Base-by-base conservation (phyloP, 2,329 filamentous ascomycete genomes). In the Cryphonectria naterciae region DNA sequence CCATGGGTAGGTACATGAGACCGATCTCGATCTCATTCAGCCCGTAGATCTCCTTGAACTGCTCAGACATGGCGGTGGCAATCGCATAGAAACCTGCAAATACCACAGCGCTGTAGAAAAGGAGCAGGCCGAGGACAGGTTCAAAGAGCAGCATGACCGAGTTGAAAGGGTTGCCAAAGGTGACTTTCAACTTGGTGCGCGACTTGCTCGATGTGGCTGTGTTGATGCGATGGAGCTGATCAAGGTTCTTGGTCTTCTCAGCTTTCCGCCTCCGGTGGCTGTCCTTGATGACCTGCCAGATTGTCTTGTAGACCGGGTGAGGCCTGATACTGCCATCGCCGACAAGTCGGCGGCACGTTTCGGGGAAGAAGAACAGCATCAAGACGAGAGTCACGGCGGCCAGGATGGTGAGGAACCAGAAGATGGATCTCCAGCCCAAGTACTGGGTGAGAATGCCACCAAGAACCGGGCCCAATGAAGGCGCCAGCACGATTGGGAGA, bases 151-250 rank as follows among this genome's bases (percentile, higher is more conserved):
- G 94, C 0, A 91, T 88, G 19, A 97, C 92, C 0, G 94, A 95
- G 75, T 89, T 90, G 73, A 98, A 84, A 80, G 98, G 97, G 81
- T 98, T 95, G 73, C 97, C 89, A 80, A 97, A 95, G 77, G 93
- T 94, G 65, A 73, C 37, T 19, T 39, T 72, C 7, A 73, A 54
- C 58, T 73, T 72, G 46, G 61, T 54, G 2, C 61, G 65, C 2
- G 70, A 39, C 11, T 28, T 67, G 15, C 62, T 62, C 4, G 72
- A 73, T 3, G 67, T 65, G 22, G 61, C 11, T 2, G 43, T 67
- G 46, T 39, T 64, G 46, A 69, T 66, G 52, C 68, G 68, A 15
- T 60, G 54, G 15, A 73, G 72, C 13, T 52, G 49, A n/a, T 70
- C 70, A 2, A 32, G 28, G 43, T 73, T 62, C 32, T 66, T 56